Base-by-base conservation (phyloP, 495 filamentous ascomycete species). In the Xylaria longipes region DNA sequence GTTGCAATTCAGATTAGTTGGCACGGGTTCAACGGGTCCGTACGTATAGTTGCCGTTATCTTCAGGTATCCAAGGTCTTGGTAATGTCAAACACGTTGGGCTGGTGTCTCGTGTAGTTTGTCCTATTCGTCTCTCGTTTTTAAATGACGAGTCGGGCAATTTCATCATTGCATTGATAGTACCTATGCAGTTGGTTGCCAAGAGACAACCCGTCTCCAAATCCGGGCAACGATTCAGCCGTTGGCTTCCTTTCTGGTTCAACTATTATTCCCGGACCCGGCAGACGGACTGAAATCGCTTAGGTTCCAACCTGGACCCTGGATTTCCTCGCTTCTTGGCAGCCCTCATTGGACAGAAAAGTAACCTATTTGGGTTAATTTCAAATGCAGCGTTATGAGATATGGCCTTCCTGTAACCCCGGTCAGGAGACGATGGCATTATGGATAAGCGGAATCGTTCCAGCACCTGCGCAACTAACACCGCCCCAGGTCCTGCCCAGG, bases 241-340 rank as follows among this genome's bases (percentile, higher is more conserved):
- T 65, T 65, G 62, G 43, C 29, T 33, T 22, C 41, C 45, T 65
- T 35, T 29, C 29, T 48, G 43, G 62, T 35, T 52, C 14, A n/a
- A 37, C 62, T 27, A 43, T 31, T 29, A 43, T 31, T 29, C 11
- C 37, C 43, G n/a, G 17, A 54, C 45, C 46, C 20, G 64, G 46
- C 31, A 25, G 46, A 39, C 46, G 64, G 64, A 39, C 27, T 50
- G 2, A 9, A 25, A 14, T 61, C 35, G 31, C 27, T 54, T 54
- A 35, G 31, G 20, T 29, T 1, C 27, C 9, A 25, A 11, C 46
- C 48, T 56, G 48, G 65, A 67, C 65, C 65, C 65, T 67, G 48
- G 46, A 35, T 65, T 45, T 67, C 35, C 65, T 67, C 65, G 65
- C 65, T 54, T 67, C 65, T 67, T 67, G 65, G 65, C 65, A 22